Conservation (phyloP, 2,329 filamentous ascomycete genomes). For the Epichloe hybrida region DNA sequence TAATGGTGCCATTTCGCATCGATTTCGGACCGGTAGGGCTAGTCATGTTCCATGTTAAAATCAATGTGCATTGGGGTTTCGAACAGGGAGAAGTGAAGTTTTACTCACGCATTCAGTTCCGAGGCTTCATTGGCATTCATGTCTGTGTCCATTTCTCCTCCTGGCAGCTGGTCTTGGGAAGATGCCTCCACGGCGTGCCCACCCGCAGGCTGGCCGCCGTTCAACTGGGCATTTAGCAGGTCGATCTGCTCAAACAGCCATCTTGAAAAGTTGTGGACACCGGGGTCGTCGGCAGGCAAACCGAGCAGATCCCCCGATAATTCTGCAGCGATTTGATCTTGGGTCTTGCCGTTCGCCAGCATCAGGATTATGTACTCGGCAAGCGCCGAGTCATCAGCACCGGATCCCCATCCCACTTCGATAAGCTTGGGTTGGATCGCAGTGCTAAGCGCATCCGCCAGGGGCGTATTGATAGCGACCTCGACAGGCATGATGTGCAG, state of each 20-base stretch:
- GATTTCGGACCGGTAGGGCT: conserved; percentile 92
- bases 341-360: conserved; percentile 88
- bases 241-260: conserved; percentile 92
- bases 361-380: conserved; percentile 96
- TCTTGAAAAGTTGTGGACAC: conserved; percentile 67
- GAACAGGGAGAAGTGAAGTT: too few species aligned
- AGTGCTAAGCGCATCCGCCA: conserved; percentile 70
- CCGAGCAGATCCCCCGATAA: conserved; percentile 74
- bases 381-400: conserved; percentile 63
- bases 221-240: conserved; percentile 47
- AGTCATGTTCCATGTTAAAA: conserved; percentile 3
- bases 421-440: conserved; percentile 83
- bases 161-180: conserved; percentile 20
- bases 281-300: conserved; percentile 68
- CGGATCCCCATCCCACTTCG: conserved; percentile 83
- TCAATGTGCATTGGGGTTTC: not conserved
- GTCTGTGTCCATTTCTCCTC: conserved; percentile 49
- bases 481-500: conserved; percentile 57
- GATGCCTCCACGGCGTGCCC: conserved; percentile 17
- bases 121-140: conserved; percentile 48
- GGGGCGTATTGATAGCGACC: conserved; percentile 61
- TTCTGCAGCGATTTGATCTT: conserved; percentile 78
- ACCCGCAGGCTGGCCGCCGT: conserved; percentile 28
- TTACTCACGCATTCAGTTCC: conserved; percentile 46
- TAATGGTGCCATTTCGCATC: conserved; percentile 61